Base-by-base conservation (phyloP, 208 protist genomes). In the Trypanosoma mega region DNA sequence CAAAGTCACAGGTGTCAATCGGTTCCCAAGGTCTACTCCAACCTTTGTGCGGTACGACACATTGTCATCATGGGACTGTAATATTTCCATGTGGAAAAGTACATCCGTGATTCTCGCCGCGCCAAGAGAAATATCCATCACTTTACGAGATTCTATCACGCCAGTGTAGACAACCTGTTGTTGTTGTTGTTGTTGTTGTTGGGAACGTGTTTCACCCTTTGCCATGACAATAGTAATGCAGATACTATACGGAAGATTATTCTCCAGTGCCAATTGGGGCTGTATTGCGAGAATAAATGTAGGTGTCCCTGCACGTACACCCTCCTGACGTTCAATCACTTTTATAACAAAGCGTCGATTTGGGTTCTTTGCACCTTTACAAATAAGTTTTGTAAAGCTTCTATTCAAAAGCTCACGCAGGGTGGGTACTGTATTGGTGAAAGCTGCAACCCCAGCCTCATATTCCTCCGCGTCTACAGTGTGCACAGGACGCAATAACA, bases 231-330 rank as follows among this genome's bases (percentile, higher is more conserved):
- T 68, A 52, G 54, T 76, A 21, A 93, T 18, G 30, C 67, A 69
- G 16, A 90, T 39, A 27, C 48, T 57, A 62, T 80, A 87, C 2
- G 88, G 88, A n/a, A 94, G 75, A 62, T 79, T 72, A 65, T 90
- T 94, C 39, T 77, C 56, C 33, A 94, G 48, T 43, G 55, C 48
- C 63, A 85, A 80, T 41, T 78, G 82, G 21, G 88, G 76, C 63
- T 82, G 76, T 20, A 92, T 65, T 1, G 72, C 51, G 37, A 94
- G 70, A 43, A 84, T 53, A 48, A 87, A 94, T 50, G 61, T 75
- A 2, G 82, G 84, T 55, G 86, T 68, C 16, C 84, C 88, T 7
- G 78, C 88, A 21, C 73, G 75, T 39, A 92, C 79, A 6, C 69
- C 74, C 20, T 82, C 80, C 50, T 90, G 78, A 12, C 60, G 16